A percentile compares a stretch with the other conserved stretches of the same genome.
Evolutionary conservation across 768 basidiomycete species (phyloP).

Genomic region (Clavaria fumosa): DNA sequence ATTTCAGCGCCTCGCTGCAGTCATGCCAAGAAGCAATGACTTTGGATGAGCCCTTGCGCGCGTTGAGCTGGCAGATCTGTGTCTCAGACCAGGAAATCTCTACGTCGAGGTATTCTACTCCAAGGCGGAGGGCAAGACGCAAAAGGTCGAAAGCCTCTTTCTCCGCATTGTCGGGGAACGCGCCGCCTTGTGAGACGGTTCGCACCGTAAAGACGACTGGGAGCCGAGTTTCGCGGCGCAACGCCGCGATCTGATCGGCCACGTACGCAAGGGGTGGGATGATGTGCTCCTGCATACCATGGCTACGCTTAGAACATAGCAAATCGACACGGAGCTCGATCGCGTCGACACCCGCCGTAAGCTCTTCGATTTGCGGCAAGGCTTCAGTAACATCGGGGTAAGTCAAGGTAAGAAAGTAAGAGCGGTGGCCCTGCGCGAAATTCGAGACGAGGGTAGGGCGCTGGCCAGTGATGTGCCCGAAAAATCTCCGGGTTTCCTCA

Average conservation of each 20-base stretch:
- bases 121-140: slow-evolving; percentile 62
- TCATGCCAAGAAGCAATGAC: slow-evolving; percentile 95
- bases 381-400: slow-evolving; percentile 76
- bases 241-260: slow-evolving; percentile 58
- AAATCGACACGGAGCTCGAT: slow-evolving; percentile 92
- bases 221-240: slow-evolving; percentile 61
- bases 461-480: slow-evolving; percentile 70
- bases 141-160: slow-evolving; percentile 64
- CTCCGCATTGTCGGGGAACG: slow-evolving; percentile 67
- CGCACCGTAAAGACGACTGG: slow-evolving; percentile 91
- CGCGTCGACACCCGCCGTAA: slow-evolving; percentile 78
- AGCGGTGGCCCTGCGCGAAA: slow-evolving; percentile 38
- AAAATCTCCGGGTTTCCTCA: slow-evolving; percentile 69
- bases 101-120: slow-evolving; percentile 86
- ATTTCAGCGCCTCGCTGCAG: slow-evolving; percentile 72
- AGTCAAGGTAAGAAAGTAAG: slow-evolving; percentile 87
- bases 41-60: slow-evolving; percentile 53
- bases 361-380: slow-evolving; percentile 48
- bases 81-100: slow-evolving; percentile 65
- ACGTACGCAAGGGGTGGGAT: slow-evolving; percentile 64
- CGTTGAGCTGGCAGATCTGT: slow-evolving; percentile 39
- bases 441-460: slow-evolving; percentile 48
- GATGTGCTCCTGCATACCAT: slow-evolving; percentile 30
- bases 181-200: slow-evolving; percentile 78
- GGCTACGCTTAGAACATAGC: slow-evolving; percentile 37